Base-by-base conservation (phyloP, 192 early-diverging fungal genomes). In the Backusella morwellensis region DNA sequence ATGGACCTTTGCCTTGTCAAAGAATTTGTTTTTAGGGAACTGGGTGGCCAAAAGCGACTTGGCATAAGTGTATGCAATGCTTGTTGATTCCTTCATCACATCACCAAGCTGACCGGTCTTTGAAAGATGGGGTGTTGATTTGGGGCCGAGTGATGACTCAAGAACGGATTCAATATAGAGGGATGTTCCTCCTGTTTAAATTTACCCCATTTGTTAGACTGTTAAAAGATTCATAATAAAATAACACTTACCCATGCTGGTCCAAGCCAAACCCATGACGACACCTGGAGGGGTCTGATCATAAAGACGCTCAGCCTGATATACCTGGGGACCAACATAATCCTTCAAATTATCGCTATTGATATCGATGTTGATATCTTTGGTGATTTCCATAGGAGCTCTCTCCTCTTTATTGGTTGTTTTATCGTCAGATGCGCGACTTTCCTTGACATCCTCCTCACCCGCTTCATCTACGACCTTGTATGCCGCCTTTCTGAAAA, bases 181-280 rank as follows among this genome's bases (percentile, higher is more conserved):
- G 1, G 95, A 90, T 1, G 96, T 96, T 32, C 98, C 97, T 75
- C 91, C 90, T 90, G 41, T 67, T 15, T 26, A 54, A 26, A 50
- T 5, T 21, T 41, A 54, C 17, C 8, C 59, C 34, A 14, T 19
- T 40, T 72, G 19, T n/a, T 23, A 38, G 32, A 32, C 32, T 32
- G 32, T 0, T 32, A 3, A 32, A 32, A 32, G 32, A 32, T 32
- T 32, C 32, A 32, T 32, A 32, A 32, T 32, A 32, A 32, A 32
- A 68, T 23, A 69, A 54, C 32, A 78, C 81, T 77, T 79, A 92
- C 96, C 97, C 91, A 99, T 93, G 40, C 91, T 93, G 0, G 96
- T 99, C 97, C 96, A 99, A 3, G 98, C 98, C 67, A 99, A 86
- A 26, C 98, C 98, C 97, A 99, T 99, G 36, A 98, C 93, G 19